phyloP scores from a whole-genome alignment of 352 stramenopile genomes.

The Globisporangium nodosum region DNA sequence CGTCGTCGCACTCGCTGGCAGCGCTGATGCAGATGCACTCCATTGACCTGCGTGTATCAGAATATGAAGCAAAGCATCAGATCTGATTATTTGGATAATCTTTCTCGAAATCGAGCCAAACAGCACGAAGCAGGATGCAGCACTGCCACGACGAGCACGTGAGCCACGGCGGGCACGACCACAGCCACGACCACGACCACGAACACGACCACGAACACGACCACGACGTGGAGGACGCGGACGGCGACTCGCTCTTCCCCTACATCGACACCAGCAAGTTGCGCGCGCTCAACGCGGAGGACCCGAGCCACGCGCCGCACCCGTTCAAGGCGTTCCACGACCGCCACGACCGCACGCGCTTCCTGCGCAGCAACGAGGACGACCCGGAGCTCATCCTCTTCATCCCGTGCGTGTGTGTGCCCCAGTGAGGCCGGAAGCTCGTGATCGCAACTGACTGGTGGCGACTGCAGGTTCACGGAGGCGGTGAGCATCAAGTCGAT shows the following conservation, averaged over 20 bases:
- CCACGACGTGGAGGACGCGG: constrained; percentile 64
- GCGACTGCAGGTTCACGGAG: constrained; percentile 61
- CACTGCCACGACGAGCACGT: constrained; percentile 64
- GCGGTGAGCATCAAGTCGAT: constrained; percentile 87
- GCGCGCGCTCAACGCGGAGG: constrained; percentile 67
- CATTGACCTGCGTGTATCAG: neutral
- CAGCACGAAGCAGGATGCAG: constrained; percentile 27
- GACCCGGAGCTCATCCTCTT: constrained; percentile 83
- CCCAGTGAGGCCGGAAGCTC: neutral
- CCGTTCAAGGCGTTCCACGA: constrained; percentile 84
- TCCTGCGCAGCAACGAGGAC: constrained; percentile 72
- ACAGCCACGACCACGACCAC: constrained; percentile 54
- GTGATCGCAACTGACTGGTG: too few species aligned
- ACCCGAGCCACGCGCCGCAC: constrained; percentile 49
- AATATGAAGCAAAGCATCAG: too few species aligned
- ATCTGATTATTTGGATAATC: neutral
- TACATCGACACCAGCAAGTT: constrained; percentile 88
- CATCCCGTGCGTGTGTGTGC: constrained; percentile 39
- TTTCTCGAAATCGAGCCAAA: neutral
- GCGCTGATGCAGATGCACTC: neutral
- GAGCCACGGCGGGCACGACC: constrained; percentile 37
- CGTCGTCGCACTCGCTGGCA: neutral
- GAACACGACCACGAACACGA: constrained; percentile 52
- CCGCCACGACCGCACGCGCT: constrained; percentile 55
- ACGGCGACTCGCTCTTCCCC: constrained; percentile 74